Evolutionary conservation across 2,329 filamentous ascomycete genomes (phyloP).

Genomic region (Monilinia vaccinii-corymbosi): DNA sequence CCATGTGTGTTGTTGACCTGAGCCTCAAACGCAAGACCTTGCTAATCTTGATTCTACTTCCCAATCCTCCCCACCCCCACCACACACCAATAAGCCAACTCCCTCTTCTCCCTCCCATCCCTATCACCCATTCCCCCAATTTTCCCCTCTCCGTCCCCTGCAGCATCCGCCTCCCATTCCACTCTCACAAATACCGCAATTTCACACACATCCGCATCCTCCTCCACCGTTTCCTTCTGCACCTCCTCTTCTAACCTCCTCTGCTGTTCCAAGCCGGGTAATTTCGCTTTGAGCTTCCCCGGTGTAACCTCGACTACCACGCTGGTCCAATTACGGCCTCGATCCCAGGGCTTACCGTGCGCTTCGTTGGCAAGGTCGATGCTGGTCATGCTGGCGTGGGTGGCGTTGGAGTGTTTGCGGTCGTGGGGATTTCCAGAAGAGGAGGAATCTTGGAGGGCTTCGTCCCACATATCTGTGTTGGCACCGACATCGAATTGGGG

Average conservation of each 20-base stretch:
- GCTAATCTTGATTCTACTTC: neutral
- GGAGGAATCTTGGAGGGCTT: slow-evolving; percentile 42
- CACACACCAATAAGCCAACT: slow-evolving; percentile 93
- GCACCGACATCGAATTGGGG: slow-evolving; percentile 91
- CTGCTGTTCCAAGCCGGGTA: slow-evolving; percentile 32
- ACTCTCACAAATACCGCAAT: slow-evolving; percentile 90
- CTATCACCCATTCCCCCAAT: slow-evolving; percentile 39
- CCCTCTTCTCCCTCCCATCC: slow-evolving; percentile 66
- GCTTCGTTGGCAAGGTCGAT: slow-evolving; percentile 3
- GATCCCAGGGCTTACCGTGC: slow-evolving; percentile 85
- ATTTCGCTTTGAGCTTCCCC: slow-evolving; percentile 28
- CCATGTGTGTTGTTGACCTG: no score
- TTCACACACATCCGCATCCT: slow-evolving; percentile 45
- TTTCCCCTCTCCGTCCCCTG: slow-evolving; percentile 43
- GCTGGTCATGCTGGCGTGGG: slow-evolving; percentile 2
- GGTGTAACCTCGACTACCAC: slow-evolving; percentile 87
- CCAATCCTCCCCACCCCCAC: slow-evolving; percentile 76
- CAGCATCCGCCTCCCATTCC: slow-evolving; percentile 72
- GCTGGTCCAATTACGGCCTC: slow-evolving; percentile 87
- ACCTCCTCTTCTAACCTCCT: slow-evolving; percentile 46
- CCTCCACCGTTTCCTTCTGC: slow-evolving; percentile 4
- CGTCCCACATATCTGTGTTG: slow-evolving; percentile 90
- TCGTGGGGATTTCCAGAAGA: neutral
- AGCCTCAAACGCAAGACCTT: neutral
- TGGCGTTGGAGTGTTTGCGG: neutral